Percentiles rank a stretch among this genome's conserved stretches.
Evolutionary conservation across 1,284 basidiomycete species (phyloP).

Genomic region (Agroathelia rolfsii): DNA sequence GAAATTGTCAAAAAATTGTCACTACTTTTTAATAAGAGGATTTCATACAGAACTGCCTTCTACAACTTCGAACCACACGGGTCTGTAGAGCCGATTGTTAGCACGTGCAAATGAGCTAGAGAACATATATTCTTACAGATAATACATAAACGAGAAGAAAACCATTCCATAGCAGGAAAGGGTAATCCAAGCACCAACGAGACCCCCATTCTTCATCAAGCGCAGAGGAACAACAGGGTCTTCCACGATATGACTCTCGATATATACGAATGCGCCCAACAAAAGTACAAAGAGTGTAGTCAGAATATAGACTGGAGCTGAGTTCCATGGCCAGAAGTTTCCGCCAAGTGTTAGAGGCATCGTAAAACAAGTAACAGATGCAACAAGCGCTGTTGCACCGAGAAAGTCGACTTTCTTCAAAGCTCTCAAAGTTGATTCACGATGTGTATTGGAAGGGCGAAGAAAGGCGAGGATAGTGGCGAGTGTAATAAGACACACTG

Average conservation of each 20-base stretch:
- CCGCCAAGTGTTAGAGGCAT: constrained; percentile 4
- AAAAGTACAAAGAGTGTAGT: no score
- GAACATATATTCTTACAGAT: constrained; percentile 1
- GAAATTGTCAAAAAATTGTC: not conserved
- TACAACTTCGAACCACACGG: constrained; percentile 4
- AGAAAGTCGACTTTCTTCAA: constrained; percentile 1
- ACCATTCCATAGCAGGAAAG: constrained; percentile 3
- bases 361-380: not conserved
- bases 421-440: not conserved
- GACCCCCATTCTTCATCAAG: not conserved
- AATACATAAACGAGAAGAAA: constrained; percentile 3
- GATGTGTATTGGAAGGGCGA: not conserved
- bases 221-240: constrained; percentile 1
- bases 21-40: not conserved
- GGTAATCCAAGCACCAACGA: constrained; percentile 2
- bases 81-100: not conserved
- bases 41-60: not conserved
- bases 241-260: not conserved
- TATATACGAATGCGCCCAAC: not conserved
- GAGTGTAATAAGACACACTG: constrained; percentile 1
- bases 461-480: not conserved
- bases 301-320: not conserved
- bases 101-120: not conserved
- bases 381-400: constrained; percentile 1
- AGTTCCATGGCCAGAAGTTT: constrained; percentile 1